Evolutionary conservation across 192 early-diverging fungal genomes (phyloP).

Genomic region (Mycoemilia scoparia): DNA sequence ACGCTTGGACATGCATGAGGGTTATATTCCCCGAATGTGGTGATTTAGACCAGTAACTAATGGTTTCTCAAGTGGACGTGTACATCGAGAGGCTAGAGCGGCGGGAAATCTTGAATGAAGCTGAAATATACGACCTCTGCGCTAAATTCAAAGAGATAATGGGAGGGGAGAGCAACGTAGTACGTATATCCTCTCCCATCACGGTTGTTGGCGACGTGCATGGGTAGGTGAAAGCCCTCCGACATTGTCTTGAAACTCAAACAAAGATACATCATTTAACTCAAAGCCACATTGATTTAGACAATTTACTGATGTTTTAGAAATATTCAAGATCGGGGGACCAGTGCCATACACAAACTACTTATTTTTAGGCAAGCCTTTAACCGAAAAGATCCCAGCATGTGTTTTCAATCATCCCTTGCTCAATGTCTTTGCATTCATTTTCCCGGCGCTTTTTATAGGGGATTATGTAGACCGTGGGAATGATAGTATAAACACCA

Average conservation of each 20-base stretch:
- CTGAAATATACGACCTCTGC: constrained; percentile 62
- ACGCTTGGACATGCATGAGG: no score
- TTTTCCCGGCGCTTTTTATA: constrained; percentile 48
- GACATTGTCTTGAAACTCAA: background rate
- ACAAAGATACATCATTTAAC: constrained; percentile 2
- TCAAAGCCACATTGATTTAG: no score
- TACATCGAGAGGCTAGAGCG: constrained; percentile 60
- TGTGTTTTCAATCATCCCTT: background rate
- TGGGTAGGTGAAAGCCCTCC: constrained; percentile 32
- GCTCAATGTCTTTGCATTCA: background rate
- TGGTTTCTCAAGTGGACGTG: constrained; percentile 60
- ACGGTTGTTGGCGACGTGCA: constrained; percentile 87
- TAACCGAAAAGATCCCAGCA: background rate
- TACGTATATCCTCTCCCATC: constrained; percentile 63
- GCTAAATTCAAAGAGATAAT: constrained; percentile 61
- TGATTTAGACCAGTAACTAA: no score
- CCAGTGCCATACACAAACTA: constrained; percentile 84
- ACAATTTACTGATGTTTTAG: constrained; percentile 89
- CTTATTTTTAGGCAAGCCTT: no score
- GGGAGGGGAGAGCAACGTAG: constrained; percentile 69
- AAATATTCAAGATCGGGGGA: constrained; percentile 89
- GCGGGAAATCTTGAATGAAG: constrained; percentile 55
- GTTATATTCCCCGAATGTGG: no score
- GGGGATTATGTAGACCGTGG: constrained; percentile 99
- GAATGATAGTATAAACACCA: constrained; percentile 95